These are phyloP conservation scores for Torrubiella hemipterigena DNA, from an alignment of 2,329 filamentous ascomycete species.

Conservation along the genomic window DNA sequence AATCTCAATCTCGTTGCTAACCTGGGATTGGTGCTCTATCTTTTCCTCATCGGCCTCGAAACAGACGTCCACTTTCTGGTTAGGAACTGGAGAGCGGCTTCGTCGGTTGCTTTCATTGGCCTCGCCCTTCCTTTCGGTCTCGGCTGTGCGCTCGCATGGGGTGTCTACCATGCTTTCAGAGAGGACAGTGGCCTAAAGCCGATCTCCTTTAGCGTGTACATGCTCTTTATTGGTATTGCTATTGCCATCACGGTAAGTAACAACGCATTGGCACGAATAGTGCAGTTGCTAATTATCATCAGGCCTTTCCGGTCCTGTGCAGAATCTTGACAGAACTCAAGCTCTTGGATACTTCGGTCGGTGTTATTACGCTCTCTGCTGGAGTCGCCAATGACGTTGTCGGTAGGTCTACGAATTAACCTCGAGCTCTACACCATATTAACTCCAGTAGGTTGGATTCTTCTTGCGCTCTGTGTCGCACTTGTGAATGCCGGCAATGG, in stretches of 20 bases:
- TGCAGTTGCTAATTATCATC: neutral
- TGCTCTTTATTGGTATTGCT: slow-evolving; percentile 77
- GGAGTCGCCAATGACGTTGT: slow-evolving; percentile 80
- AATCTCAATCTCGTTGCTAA: slow-evolving; percentile 70
- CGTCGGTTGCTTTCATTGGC: slow-evolving; percentile 65
- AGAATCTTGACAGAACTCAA: slow-evolving; percentile 89
- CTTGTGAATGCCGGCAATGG: slow-evolving; percentile 81
- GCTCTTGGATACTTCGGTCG: slow-evolving; percentile 69
- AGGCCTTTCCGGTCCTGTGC: slow-evolving; percentile 77
- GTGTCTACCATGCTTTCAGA: slow-evolving; percentile 64
- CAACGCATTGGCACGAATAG: neutral
- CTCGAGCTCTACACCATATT: too few species aligned
- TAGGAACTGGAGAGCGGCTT: slow-evolving; percentile 69
- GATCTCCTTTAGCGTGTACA: slow-evolving; percentile 43
- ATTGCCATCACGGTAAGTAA: slow-evolving; percentile 65
- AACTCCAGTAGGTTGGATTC: slow-evolving; percentile 50
- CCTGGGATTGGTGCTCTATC: slow-evolving; percentile 69
- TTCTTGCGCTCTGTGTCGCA: slow-evolving; percentile 85
- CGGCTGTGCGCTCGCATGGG: slow-evolving; percentile 69
- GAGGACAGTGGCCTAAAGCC: slow-evolving; percentile 23
- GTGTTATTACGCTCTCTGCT: slow-evolving; percentile 78
- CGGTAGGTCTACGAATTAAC: slow-evolving; percentile 12
- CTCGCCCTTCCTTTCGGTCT: slow-evolving; percentile 77
- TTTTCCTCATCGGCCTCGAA: slow-evolving; percentile 82
- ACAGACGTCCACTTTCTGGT: slow-evolving; percentile 69